phyloP scores from a whole-genome alignment of 2,329 filamentous ascomycete species.

The Clonostachys byssicola region DNA sequence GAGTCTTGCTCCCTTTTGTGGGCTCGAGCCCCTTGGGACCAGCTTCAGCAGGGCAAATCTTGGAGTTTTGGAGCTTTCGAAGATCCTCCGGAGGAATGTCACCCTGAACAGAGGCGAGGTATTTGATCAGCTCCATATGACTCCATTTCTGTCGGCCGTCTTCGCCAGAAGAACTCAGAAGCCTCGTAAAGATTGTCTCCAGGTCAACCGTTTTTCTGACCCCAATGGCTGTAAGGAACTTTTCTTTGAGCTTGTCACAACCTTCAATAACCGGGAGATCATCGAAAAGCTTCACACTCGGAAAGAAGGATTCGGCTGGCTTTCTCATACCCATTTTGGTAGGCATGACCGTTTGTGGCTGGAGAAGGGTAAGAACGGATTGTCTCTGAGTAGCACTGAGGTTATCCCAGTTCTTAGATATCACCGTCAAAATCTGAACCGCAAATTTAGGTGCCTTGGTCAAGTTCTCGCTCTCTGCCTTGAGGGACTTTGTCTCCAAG shows the following conservation, averaged over 20 bases:
- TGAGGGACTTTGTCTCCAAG: constrained; percentile 60
- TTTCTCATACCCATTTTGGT: constrained; percentile 87
- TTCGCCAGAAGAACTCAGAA: constrained; percentile 60
- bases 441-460: constrained; percentile 71
- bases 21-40: constrained; percentile 51
- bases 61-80: constrained; percentile 69
- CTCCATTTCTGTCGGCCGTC: constrained; percentile 70
- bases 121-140: constrained; percentile 91
- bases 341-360: constrained; percentile 72
- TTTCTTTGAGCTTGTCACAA: constrained; percentile 81
- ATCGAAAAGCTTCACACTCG: constrained; percentile 90
- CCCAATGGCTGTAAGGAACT: constrained; percentile 76
- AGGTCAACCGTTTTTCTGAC: constrained; percentile 95
- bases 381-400: constrained; percentile 63
- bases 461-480: constrained; percentile 62
- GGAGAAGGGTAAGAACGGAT: constrained; percentile 60
- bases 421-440: constrained; percentile 67
- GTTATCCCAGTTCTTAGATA: constrained; percentile 91
- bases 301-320: constrained; percentile 85
- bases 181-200: constrained; percentile 84
- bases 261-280: constrained; percentile 80
- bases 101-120: constrained; percentile 81
- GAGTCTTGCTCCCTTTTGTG: constrained; percentile 41
- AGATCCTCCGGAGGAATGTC: constrained; percentile 86
- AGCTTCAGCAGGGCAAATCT: constrained; percentile 77